Evolutionary conservation across 768 basidiomycete species (phyloP).

Genomic region (Candolleomyces aberdarensis): DNA sequence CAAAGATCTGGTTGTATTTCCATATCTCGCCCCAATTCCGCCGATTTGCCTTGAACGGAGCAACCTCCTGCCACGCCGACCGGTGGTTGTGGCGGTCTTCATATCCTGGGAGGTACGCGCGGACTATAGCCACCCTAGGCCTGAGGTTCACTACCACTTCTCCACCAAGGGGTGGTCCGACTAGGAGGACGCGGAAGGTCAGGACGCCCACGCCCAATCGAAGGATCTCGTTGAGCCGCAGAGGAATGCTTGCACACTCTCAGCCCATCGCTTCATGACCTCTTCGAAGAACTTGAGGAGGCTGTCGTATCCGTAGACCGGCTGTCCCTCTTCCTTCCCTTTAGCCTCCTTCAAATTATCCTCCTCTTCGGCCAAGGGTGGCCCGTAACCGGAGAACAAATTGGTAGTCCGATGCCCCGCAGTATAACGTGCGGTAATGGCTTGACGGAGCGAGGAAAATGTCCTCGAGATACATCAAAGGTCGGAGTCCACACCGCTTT

Average conservation of each 20-base stretch:
- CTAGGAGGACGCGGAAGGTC: too few relatives aligned
- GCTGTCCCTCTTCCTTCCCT: conserved; percentile 3
- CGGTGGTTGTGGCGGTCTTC: conserved; percentile 55
- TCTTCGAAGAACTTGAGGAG: conserved; percentile 56
- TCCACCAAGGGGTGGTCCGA: background rate
- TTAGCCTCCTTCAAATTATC: too few relatives aligned
- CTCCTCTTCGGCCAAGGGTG: conserved; percentile 11
- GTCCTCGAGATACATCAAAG: conserved; percentile 41
- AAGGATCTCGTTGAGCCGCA: too few relatives aligned
- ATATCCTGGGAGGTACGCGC: conserved; percentile 64
- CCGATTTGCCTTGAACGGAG: conserved; percentile 44
- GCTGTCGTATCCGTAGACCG: conserved; percentile 47
- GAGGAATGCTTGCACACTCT: conserved; percentile 37
- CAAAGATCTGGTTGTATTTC: conserved; percentile 54
- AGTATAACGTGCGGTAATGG: conserved; percentile 29
- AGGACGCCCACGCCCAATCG: too few relatives aligned
- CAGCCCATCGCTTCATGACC: conserved; percentile 57
- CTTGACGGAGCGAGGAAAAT: too few relatives aligned
- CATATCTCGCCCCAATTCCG: conserved; percentile 67
- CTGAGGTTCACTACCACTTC: conserved; percentile 15
- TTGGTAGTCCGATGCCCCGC: conserved; percentile 70
- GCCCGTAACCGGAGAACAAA: conserved; percentile 36
- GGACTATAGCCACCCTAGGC: conserved; percentile 47
- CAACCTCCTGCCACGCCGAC: conserved; percentile 44
- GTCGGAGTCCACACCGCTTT: conserved; percentile 54